Conservation (phyloP, 768 basidiomycete species). For the Kwoniella bestiolae region DNA sequence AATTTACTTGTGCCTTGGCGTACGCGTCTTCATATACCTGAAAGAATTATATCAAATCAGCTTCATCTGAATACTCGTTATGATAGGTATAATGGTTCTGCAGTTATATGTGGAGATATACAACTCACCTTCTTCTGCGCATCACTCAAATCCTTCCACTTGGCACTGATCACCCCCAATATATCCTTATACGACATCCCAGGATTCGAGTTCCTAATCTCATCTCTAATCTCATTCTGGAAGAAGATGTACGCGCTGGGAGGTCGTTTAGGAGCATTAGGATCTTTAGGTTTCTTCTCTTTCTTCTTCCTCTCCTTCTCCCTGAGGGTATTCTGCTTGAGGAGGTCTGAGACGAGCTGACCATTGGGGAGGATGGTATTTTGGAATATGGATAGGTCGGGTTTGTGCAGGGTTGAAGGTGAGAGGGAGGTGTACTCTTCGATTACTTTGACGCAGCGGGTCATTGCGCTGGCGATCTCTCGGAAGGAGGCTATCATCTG, state of each 20-base stretch:
- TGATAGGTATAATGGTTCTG: neutral
- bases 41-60: neutral
- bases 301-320: conserved; percentile 60
- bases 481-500: conserved; percentile 56
- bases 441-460: conserved; percentile 43
- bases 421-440: conserved; percentile 49
- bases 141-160: conserved; percentile 72
- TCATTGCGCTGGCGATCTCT: conserved; percentile 51
- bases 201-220: conserved; percentile 70
- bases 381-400: conserved; percentile 21
- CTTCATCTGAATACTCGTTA: neutral
- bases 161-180: conserved; percentile 69
- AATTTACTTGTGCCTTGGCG: conserved; percentile 67
- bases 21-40: conserved; percentile 66
- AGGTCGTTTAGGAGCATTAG: conserved; percentile 92
- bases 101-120: neutral
- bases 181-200: conserved; percentile 72
- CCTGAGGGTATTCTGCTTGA: neutral
- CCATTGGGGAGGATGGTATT: conserved; percentile 9
- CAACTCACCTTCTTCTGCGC: conserved; percentile 74
- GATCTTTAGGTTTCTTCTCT: conserved; percentile 76
- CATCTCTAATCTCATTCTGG: conserved; percentile 84
- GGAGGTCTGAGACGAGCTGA: neutral
- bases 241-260: conserved; percentile 90
- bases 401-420: conserved; percentile 20